These are phyloP conservation scores for Colletotrichum horii DNA, from an alignment of 2,329 filamentous ascomycete genomes.

Conservation along the genomic window DNA sequence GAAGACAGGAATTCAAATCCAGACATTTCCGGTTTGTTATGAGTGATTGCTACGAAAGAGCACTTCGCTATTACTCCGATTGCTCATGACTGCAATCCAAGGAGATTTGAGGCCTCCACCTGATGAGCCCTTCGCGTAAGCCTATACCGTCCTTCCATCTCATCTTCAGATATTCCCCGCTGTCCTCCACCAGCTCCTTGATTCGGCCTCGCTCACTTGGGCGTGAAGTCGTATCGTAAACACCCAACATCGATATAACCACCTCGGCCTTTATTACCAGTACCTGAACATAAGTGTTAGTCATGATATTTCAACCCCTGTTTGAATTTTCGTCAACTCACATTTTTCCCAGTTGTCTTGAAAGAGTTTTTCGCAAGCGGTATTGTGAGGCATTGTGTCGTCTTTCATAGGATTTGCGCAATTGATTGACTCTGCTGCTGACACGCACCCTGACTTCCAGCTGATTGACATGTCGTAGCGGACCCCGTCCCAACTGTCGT, in stretches of 20 bases:
- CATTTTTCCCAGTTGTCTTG: background rate
- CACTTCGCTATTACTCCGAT: no score
- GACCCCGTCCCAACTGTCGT: background rate
- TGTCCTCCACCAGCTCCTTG: no score
- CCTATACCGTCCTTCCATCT: no score
- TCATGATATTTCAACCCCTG: accelerated
- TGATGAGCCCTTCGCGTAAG: no score
- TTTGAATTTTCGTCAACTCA: background rate
- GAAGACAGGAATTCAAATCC: no score
- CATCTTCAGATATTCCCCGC: no score
- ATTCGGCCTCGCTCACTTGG: accelerated
- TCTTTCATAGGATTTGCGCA: background rate
- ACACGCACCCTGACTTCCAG: background rate
- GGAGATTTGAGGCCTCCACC: no score
- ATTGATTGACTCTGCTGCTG: background rate
- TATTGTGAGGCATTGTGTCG: background rate
- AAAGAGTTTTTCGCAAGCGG: background rate
- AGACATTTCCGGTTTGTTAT: no score
- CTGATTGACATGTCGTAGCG: background rate
- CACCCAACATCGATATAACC: background rate
- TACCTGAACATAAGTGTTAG: background rate
- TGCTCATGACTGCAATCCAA: no score
- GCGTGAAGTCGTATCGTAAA: background rate
- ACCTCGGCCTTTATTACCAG: accelerated
- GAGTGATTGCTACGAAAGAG: no score